phyloP scores from a whole-genome alignment of 306 rosid species.

The Parietaria judaica region DNA sequence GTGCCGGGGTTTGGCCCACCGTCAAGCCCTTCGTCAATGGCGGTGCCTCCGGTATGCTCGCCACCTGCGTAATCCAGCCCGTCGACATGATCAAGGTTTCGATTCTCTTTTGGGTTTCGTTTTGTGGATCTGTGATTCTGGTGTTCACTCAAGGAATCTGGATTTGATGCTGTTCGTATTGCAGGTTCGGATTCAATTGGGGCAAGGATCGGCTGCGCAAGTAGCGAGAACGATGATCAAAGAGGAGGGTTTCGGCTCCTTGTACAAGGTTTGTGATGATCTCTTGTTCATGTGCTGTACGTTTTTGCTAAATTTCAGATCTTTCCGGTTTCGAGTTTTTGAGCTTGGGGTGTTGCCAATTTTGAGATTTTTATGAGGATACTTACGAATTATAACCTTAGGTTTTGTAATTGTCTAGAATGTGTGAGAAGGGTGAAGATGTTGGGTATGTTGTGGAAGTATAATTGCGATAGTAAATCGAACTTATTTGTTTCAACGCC shows the following conservation, averaged over 20 bases:
- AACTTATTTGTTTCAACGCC: conserved; percentile 15
- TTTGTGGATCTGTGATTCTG: conserved; percentile 36
- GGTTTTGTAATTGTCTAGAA: background rate
- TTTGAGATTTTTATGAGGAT: no score
- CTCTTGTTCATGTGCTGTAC: background rate
- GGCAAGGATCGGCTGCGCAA: conserved; percentile 82
- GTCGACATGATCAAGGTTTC: conserved; percentile 93
- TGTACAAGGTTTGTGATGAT: conserved; percentile 57
- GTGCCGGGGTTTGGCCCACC: conserved; percentile 62
- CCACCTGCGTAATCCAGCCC: conserved; percentile 95
- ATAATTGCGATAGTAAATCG: background rate
- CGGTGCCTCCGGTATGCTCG: conserved; percentile 95
- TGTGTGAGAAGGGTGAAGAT: no score
- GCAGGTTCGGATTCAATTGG: conserved; percentile 96
- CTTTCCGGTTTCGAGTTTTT: no score
- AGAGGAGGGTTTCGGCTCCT: conserved; percentile 80
- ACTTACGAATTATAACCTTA: background rate
- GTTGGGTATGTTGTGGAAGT: no score
- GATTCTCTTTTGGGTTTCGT: background rate
- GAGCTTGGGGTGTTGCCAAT: no score
- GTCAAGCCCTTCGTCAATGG: conserved; percentile 94
- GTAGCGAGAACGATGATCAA: conserved; percentile 72
- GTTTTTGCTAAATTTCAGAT: no score
- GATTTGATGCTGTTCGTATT: conserved; percentile 11
- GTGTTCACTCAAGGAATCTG: background rate